phyloP scores from a whole-genome alignment of 2,329 filamentous ascomycete genomes.

The Monosporascus sp. region DNA sequence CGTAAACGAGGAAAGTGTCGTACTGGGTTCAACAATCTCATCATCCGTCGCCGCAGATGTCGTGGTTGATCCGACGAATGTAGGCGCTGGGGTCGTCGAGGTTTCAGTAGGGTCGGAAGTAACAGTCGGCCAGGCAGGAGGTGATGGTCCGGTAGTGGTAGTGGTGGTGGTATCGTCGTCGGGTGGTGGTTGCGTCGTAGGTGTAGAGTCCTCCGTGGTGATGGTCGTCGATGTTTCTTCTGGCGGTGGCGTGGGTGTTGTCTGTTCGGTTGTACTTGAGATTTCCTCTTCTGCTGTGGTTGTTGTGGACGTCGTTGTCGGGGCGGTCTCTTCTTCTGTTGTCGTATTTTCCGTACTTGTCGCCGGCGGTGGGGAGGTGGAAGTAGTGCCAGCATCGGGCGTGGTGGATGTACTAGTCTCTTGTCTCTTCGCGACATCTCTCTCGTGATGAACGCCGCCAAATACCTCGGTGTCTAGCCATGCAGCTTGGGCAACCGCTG shows the following conservation, averaged over 20 bases:
- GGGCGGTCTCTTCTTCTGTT: constrained; percentile 9
- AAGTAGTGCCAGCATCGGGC: constrained; percentile 4
- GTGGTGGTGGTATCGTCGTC: constrained; percentile 14
- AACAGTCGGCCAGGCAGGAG: constrained; percentile 4
- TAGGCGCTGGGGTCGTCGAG: background rate
- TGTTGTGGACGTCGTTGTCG: background rate
- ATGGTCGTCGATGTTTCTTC: constrained; percentile 3
- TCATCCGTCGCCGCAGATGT: background rate
- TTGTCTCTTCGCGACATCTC: constrained; percentile 17
- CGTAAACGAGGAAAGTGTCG: constrained; percentile 5
- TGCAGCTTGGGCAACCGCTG: constrained; percentile 40
- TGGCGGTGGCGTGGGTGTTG: constrained; percentile 7
- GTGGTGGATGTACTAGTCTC: background rate
- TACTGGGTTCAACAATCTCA: constrained; percentile 4
- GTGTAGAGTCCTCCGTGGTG: background rate
- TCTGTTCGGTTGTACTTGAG: constrained; percentile 5
- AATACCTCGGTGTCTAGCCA: constrained; percentile 24
- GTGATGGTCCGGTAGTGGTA: constrained; percentile 12
- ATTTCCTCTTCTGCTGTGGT: constrained; percentile 1
- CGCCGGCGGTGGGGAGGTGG: background rate
- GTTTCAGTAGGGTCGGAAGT: background rate
- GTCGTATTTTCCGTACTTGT: constrained; percentile 7
- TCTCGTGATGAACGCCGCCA: constrained; percentile 15
- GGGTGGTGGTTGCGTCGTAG: constrained; percentile 1
- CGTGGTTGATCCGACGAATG: background rate